Percentiles rank a stretch among this genome's conserved stretches.
These are phyloP conservation scores for Ophiostoma piceae DNA, from an alignment of 2,329 filamentous ascomycete genomes.

Conservation along the genomic window DNA sequence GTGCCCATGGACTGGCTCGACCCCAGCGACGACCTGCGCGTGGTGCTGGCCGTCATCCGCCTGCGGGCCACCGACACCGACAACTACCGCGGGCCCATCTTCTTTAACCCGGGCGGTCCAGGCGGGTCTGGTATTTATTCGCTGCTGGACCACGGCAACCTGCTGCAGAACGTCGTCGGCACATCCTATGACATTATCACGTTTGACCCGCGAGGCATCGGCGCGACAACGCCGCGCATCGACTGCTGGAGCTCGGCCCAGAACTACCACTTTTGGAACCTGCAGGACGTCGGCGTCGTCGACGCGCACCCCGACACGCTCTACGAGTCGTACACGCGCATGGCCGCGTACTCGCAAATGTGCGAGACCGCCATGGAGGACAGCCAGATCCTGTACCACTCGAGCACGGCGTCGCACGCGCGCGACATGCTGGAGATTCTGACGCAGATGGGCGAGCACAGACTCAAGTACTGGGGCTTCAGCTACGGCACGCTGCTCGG, in stretches of 20 bases:
- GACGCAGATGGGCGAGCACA: conserved; percentile 38
- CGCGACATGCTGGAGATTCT: conserved; percentile 47
- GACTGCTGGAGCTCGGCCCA: conserved; percentile 47
- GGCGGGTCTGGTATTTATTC: conserved; percentile 42
- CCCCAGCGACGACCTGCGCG: conserved; percentile 34
- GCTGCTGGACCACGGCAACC: background rate
- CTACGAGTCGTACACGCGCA: conserved; percentile 42
- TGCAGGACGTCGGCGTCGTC: conserved; percentile 42
- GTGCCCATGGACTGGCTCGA: conserved; percentile 41
- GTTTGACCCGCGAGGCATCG: conserved; percentile 49
- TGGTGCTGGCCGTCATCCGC: conserved; percentile 38
- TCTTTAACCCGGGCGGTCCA: conserved; percentile 44
- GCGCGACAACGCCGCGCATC: conserved; percentile 45
- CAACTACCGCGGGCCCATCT: conserved; percentile 35
- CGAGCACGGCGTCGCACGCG: conserved; percentile 43
- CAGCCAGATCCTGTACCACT: conserved; percentile 38
- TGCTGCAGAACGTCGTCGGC: conserved; percentile 8
- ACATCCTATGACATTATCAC: conserved; percentile 41
- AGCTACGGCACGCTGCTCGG: conserved; percentile 52
- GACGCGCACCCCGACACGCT: conserved; percentile 45
- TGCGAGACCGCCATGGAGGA: conserved; percentile 40
- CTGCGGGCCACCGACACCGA: conserved; percentile 33
- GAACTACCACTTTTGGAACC: conserved; percentile 41
- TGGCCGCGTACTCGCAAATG: conserved; percentile 39
- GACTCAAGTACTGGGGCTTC: conserved; percentile 50